A percentile compares a stretch with the other conserved stretches of the same genome.
These are phyloP conservation scores for Boeremia lycopersici DNA, from an alignment of 2,329 filamentous ascomycete species.

Conservation along the genomic window DNA sequence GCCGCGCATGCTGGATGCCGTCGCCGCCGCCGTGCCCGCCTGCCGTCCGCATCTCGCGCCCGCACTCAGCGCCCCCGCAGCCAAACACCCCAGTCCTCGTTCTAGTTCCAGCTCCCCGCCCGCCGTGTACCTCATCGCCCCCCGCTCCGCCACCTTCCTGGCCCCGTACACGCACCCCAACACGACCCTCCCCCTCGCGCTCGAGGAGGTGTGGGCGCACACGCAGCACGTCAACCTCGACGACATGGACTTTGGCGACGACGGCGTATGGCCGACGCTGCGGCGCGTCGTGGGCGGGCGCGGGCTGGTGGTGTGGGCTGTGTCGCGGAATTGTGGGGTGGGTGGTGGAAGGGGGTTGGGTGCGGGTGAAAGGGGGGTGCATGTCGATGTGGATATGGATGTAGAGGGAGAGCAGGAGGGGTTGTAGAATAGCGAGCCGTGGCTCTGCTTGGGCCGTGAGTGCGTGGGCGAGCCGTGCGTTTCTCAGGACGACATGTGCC, in stretches of 20 bases:
- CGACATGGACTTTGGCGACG: slow-evolving; percentile 78
- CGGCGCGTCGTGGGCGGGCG: slow-evolving; percentile 64
- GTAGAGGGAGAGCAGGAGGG: too few relatives aligned
- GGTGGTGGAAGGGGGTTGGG: neutral
- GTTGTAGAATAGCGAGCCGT: too few relatives aligned
- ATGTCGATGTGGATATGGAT: too few relatives aligned
- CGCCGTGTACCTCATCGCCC: slow-evolving; percentile 76
- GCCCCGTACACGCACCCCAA: slow-evolving; percentile 56
- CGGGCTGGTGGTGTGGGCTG: slow-evolving; percentile 54
- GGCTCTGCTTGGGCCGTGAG: too few relatives aligned
- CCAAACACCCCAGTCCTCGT: too few relatives aligned
- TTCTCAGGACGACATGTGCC: neutral
- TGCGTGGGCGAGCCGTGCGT: neutral
- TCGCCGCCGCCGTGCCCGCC: slow-evolving; percentile 62
- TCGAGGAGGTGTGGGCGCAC: slow-evolving; percentile 74
- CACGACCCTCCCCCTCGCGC: slow-evolving; percentile 56
- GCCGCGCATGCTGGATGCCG: slow-evolving; percentile 62
- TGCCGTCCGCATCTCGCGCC: too few relatives aligned
- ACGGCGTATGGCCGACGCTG: slow-evolving; percentile 75
- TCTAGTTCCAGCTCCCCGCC: too few relatives aligned
- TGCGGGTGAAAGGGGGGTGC: too few relatives aligned
- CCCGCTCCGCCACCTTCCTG: slow-evolving; percentile 72
- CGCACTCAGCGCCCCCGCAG: too few relatives aligned
- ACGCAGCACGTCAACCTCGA: slow-evolving; percentile 75
- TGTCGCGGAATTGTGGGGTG: slow-evolving; percentile 46